Evolutionary conservation across 208 protist genomes (phyloP).

Genomic region (Phytomonas francai): DNA sequence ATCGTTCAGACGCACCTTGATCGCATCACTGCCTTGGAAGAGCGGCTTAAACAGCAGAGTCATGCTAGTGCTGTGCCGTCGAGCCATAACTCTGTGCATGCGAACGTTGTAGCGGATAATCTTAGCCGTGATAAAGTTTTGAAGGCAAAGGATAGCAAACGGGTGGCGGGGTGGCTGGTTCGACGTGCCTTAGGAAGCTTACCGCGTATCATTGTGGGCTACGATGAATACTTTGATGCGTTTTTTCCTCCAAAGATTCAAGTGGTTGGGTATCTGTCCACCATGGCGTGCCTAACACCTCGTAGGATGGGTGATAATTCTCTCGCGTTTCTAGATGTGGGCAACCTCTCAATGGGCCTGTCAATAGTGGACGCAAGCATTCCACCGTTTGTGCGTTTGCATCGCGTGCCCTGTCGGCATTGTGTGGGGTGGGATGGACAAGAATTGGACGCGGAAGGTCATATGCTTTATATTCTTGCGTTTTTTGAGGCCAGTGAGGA

Average conservation of each 20-base stretch:
- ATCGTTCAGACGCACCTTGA: slow-evolving; percentile 25
- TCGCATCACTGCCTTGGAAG: slow-evolving; percentile 41
- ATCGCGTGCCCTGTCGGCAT: slow-evolving; percentile 29
- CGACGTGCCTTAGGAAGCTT: slow-evolving; percentile 61
- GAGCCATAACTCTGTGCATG: not conserved
- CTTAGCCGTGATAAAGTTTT: slow-evolving; percentile 6
- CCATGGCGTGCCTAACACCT: slow-evolving; percentile 70
- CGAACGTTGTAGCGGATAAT: not conserved
- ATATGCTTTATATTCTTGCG: slow-evolving; percentile 50
- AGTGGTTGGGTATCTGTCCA: slow-evolving; percentile 78
- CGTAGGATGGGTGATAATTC: slow-evolving; percentile 16
- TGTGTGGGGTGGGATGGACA: slow-evolving; percentile 30
- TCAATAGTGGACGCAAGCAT: slow-evolving; percentile 81
- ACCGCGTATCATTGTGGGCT: slow-evolving; percentile 67
- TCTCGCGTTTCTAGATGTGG: slow-evolving; percentile 74
- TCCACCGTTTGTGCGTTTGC: slow-evolving; percentile 66
- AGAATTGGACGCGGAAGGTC: slow-evolving; percentile 32
- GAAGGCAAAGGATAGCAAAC: slow-evolving; percentile 46
- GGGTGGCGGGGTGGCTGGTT: slow-evolving; percentile 80
- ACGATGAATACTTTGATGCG: slow-evolving; percentile 81
- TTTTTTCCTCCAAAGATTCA: slow-evolving; percentile 52
- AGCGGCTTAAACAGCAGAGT: slow-evolving; percentile 4
- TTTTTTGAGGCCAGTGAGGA: slow-evolving; percentile 60
- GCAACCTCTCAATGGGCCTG: slow-evolving; percentile 66
- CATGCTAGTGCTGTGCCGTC: not conserved